These are phyloP conservation scores for Powellomyces hirtus DNA, from an alignment of 192 early-diverging fungal genomes.

Conservation along the genomic window DNA sequence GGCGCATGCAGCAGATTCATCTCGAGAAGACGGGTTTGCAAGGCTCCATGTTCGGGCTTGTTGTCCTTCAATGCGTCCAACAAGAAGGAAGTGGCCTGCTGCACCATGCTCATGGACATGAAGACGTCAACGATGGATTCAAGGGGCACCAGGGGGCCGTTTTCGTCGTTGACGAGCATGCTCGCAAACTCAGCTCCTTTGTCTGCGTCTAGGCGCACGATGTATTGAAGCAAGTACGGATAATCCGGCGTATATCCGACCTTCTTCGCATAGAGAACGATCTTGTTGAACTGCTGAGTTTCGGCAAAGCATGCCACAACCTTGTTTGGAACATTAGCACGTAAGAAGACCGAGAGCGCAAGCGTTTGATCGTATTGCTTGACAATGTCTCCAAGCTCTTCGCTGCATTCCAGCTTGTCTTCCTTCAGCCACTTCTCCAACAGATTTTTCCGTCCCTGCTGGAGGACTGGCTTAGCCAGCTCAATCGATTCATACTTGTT, in stretches of 20 bases:
- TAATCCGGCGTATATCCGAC: slow-evolving; percentile 94
- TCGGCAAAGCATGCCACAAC: slow-evolving; percentile 96
- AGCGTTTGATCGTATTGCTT: slow-evolving; percentile 87
- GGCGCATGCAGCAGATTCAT: slow-evolving; percentile 97
- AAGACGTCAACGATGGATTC: slow-evolving; percentile 96
- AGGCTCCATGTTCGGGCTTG: slow-evolving; percentile 81
- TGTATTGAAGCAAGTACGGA: slow-evolving; percentile 80
- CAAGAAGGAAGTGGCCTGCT: slow-evolving; percentile 95
- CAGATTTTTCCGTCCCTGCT: slow-evolving; percentile 86
- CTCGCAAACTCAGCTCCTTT: slow-evolving; percentile 93
- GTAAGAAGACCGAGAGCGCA: slow-evolving; percentile 91
- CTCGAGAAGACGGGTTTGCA: slow-evolving; percentile 94
- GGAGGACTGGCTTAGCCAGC: slow-evolving; percentile 85
- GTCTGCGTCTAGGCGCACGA: slow-evolving; percentile 88
- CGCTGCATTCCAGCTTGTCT: slow-evolving; percentile 97
- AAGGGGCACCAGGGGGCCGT: slow-evolving; percentile 75
- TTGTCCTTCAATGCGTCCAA: slow-evolving; percentile 95
- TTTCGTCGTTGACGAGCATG: slow-evolving; percentile 78
- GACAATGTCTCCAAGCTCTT: slow-evolving; percentile 97
- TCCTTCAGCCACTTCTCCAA: slow-evolving; percentile 99
- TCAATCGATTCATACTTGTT: slow-evolving; percentile 96
- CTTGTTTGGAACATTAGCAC: slow-evolving; percentile 92
- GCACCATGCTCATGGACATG: slow-evolving; percentile 85
- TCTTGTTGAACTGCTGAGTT: slow-evolving; percentile 93
- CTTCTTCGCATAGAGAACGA: slow-evolving; percentile 91